Conservation (phyloP, 768 basidiomycete species). For the Phlebiopsis gigantea region DNA sequence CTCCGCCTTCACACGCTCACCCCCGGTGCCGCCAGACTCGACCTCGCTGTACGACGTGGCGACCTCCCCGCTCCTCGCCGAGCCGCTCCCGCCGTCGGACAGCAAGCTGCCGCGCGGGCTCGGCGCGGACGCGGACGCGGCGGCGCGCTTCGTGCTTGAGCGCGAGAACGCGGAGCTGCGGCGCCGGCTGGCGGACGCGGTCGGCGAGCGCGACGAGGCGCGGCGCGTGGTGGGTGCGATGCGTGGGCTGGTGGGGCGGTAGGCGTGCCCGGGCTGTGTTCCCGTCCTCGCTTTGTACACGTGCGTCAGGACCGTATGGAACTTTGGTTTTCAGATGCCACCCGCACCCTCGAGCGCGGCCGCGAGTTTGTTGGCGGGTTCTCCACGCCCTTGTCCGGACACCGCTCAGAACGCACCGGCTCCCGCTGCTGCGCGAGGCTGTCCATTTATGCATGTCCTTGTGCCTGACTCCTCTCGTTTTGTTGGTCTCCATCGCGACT, state of each 20-base stretch:
- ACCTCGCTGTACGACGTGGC: neutral
- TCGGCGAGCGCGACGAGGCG: conserved; percentile 8
- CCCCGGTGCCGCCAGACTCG: neutral
- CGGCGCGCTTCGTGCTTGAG: neutral
- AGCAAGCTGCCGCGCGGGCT: neutral
- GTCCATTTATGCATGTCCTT: too few relatives aligned
- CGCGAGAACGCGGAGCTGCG: conserved; percentile 4
- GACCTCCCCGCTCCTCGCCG: neutral
- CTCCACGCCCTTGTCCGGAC: too few relatives aligned
- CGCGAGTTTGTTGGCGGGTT: too few relatives aligned
- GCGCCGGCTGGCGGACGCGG: conserved; percentile 2
- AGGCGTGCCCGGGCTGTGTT: too few relatives aligned
- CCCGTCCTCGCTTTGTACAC: too few relatives aligned
- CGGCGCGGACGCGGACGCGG: neutral
- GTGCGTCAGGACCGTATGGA: too few relatives aligned
- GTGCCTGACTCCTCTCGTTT: too few relatives aligned
- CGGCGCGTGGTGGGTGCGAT: conserved; percentile 5
- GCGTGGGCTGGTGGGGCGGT: conserved; percentile 10
- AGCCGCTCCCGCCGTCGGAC: neutral
- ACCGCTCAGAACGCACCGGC: too few relatives aligned
- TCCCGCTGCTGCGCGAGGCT: too few relatives aligned
- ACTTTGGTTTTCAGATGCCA: too few relatives aligned
- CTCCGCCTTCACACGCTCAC: neutral
- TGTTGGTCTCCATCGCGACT: too few relatives aligned
- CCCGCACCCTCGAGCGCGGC: too few relatives aligned